Percentiles rank a stretch among this genome's conserved stretches.
phyloP scores from a whole-genome alignment of 1,139 yeast genomes.

The Hyphopichia wangnamkhiaoensis region DNA sequence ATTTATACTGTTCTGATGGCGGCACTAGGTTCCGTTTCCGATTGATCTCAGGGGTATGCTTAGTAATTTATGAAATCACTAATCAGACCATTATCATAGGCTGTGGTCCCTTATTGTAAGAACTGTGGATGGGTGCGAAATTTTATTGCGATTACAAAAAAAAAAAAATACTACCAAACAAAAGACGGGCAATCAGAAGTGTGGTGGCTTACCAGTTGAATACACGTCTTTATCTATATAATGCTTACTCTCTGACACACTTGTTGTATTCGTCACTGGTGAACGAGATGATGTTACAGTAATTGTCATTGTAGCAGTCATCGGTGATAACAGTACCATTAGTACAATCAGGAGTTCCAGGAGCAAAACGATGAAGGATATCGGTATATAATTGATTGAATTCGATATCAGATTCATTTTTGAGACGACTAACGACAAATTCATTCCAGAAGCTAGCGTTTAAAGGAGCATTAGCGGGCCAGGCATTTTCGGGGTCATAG shows the following conservation, averaged over 20 bases:
- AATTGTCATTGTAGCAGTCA: conserved; percentile 43
- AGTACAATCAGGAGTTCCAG: conserved; percentile 47
- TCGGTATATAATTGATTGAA: conserved; percentile 50
- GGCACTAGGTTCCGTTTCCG: no score
- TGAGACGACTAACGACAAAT: conserved; percentile 34
- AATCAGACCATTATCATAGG: no score
- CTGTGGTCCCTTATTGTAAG: no score
- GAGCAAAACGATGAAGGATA: conserved; percentile 53
- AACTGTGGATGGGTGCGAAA: not conserved
- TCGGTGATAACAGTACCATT: conserved; percentile 30
- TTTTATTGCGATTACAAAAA: not conserved
- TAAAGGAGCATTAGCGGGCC: conserved; percentile 55
- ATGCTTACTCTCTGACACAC: conserved; percentile 11
- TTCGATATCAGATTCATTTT: conserved; percentile 33
- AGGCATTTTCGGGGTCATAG: conserved; percentile 43
- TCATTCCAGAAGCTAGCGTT: conserved; percentile 63
- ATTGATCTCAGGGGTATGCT: no score
- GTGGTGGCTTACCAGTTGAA: not conserved
- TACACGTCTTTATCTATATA: not conserved
- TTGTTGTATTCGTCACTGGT: conserved; percentile 14
- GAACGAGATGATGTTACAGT: conserved; percentile 38
- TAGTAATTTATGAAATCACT: no score
- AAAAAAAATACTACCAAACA: no score
- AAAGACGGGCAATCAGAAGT: not conserved
- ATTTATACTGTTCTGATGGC: no score